A percentile compares a stretch with the other conserved stretches of the same genome.
Evolutionary conservation across 164 flowering plant species (phyloP).

Genomic region (Vitis labrusca): DNA sequence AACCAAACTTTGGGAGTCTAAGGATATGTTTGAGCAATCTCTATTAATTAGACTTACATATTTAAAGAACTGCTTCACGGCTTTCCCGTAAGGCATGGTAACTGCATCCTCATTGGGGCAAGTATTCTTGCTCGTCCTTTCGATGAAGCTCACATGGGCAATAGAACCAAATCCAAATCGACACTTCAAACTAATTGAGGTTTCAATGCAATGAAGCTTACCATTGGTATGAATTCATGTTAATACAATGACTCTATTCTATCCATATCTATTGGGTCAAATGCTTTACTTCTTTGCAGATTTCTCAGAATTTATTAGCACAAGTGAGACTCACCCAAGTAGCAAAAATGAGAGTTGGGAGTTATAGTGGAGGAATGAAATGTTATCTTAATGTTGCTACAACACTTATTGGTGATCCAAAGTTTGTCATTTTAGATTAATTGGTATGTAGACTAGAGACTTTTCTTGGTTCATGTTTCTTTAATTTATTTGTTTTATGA

Average conservation of each 20-base stretch:
- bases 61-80: conserved; percentile 81
- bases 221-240: conserved; percentile 1
- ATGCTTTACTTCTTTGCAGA: conserved; percentile 32
- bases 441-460: conserved; percentile 39
- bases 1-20: neutral
- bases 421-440: conserved; percentile 68
- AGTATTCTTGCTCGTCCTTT: neutral
- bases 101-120: conserved; percentile 26
- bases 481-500: neutral
- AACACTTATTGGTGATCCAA: conserved; percentile 77
- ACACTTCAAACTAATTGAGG: too few relatives aligned
- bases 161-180: too few relatives aligned
- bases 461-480: neutral
- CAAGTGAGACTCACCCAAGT: conserved; percentile 71
- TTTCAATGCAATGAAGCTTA: conserved; percentile 25
- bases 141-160: too few relatives aligned
- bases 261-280: too few relatives aligned
- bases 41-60: conserved; percentile 29
- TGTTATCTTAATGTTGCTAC: conserved; percentile 83
- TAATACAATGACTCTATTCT: too few relatives aligned
- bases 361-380: conserved; percentile 98
- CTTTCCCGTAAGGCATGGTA: conserved; percentile 34
- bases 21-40: neutral
- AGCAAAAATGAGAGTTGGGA: conserved; percentile 77
- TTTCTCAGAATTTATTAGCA: conserved; percentile 57